Evolutionary conservation across 371 early-diverging fungal species (phyloP), one percentile per base, ranked within the genome.

Genomic region (Mucor sp.): DNA sequence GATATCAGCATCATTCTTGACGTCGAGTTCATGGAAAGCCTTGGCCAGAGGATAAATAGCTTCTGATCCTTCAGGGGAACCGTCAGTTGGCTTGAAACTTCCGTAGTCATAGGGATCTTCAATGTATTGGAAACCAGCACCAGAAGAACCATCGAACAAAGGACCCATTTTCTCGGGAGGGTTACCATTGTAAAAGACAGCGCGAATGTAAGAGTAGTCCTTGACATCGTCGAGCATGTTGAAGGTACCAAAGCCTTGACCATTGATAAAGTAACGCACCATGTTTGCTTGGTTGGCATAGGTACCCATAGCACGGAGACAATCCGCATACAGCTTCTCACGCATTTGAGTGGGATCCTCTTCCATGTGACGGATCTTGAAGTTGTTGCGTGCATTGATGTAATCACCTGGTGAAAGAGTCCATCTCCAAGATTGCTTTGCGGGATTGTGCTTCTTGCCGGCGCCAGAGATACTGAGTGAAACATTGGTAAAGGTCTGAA

Each of bases 301-400:
- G 39, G 79, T 78, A 11, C 87, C 87, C 76, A 87, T 75, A 30
- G 87, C 82, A 50, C 80, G 76, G 7, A 80, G 64, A 60, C 76
- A 70, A 58, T 87, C 87, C 8, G 87, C 82, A 68, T 84, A 87
- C 2, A 84, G 70, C 71, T 87, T 87, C 62, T 87, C 87, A 55
- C 87, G 85, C 73, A 87, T 82, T 69, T 87, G 87, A 11, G 87
- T 87, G 30, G 87, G 87, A 47, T 87, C 87, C 67, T 84, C 84
- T 68, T 85, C 85, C 81, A 81, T 81, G 43, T 87, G 81, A 25
- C 87, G 82, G 43, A 85, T 60, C 73, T 87, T 87, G 75, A 87
- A 80, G 60, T 77, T 80, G 69, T 69, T 75, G 28, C 87, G 85
- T 47, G 74, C 73, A 58, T 79, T 72, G 28, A 79, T 68, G 57